Conservation (phyloP, 139 green algal species). For the Micractinium sp. region DNA sequence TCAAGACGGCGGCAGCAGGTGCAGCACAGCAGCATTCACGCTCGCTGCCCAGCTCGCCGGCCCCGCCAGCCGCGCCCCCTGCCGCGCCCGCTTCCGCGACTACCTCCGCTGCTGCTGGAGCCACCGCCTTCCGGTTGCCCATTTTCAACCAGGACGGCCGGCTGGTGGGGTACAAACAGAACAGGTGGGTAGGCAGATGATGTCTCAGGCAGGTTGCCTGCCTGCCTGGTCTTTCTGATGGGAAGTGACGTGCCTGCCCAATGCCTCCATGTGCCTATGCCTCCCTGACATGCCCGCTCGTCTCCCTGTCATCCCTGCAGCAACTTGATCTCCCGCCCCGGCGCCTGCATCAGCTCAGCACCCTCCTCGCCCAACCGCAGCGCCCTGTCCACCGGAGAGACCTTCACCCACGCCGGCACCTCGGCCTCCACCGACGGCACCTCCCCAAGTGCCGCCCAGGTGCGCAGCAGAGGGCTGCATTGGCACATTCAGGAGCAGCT, state of each 20-base stretch:
- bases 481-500: neutral
- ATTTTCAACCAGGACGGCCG: constrained; percentile 41
- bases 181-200: constrained; percentile 23
- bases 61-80: neutral
- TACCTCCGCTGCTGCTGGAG: neutral
- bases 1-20: neutral
- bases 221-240: neutral
- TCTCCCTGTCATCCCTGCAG: neutral
- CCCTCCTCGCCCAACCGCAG: constrained; percentile 3
- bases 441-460: neutral
- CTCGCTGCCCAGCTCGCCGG: constrained; percentile 18
- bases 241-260: neutral
- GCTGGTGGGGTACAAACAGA: constrained; percentile 48
- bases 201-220: neutral
- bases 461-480: neutral
- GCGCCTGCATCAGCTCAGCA: neutral
- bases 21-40: neutral
- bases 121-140: constrained; percentile 30
- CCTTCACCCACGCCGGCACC: neutral
- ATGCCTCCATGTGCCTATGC: neutral
- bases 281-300: neutral
- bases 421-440: neutral
- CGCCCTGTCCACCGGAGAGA: neutral
- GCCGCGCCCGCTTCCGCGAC: neutral
- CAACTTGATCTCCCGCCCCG: constrained; percentile 2